Evolutionary conservation across 169 alveolate genomes (phyloP).

Genomic region (Plasmodium ovale): DNA sequence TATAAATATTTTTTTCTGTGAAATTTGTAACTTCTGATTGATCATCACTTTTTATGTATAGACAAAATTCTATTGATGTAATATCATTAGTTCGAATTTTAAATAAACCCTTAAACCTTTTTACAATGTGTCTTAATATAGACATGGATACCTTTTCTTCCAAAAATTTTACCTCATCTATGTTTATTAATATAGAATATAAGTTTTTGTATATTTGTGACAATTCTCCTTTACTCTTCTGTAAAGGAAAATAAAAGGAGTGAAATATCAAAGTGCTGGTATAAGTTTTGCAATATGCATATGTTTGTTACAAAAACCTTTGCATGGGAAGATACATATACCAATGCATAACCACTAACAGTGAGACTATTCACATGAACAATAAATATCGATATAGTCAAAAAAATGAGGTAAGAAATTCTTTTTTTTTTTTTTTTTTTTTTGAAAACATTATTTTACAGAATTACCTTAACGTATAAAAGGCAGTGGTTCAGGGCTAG

Average conservation of each 20-base stretch:
- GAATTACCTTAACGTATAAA: conserved; percentile 50
- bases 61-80: conserved; percentile 26
- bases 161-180: conserved; percentile 48
- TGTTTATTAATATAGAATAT: conserved; percentile 32
- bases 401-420: background rate
- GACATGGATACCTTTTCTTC: conserved; percentile 53
- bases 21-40: conserved; percentile 4
- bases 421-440: no score
- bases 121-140: conserved; percentile 27
- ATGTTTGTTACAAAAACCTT: no score
- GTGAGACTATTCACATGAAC: no score
- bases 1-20: conserved; percentile 14
- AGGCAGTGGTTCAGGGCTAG: conserved; percentile 62
- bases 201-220: conserved; percentile 29
- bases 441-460: background rate
- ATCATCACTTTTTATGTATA: conserved; percentile 31
- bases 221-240: conserved; percentile 48
- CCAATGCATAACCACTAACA: no score
- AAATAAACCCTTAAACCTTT: conserved; percentile 28
- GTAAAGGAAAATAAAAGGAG: background rate
- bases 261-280: no score
- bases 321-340: background rate
- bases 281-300: no score
- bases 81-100: conserved; percentile 53
- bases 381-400: background rate